Base-by-base conservation (phyloP, 805 yeast species). In the Teunomyces barrocoloradensis region DNA sequence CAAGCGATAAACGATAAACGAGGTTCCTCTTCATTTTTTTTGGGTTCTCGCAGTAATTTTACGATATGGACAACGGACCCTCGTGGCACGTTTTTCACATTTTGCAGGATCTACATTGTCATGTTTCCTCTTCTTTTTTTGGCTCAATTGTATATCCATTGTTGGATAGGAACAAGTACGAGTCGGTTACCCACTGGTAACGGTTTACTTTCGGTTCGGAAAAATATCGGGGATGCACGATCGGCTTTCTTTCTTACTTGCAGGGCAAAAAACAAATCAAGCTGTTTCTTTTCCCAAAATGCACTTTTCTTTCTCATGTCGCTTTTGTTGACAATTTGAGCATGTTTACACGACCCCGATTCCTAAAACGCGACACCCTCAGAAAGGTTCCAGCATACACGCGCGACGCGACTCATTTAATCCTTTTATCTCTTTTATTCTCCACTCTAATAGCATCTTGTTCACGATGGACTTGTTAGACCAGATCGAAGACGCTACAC, bases 391-490 rank as follows among this genome's bases (percentile, higher is more conserved):
- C 27, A 32, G 18, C 18, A 9, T 32, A 13, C 10, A 32, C 34
- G 18, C 40, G 40, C 40, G 40, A 37, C 40, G 40, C 40, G 40
- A 21, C 15, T 20, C 13, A 20, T 21, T 21, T 11, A 12, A n/a
- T 12, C 29, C 17, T 23, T 20, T 37, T 29, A 13, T 12, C 42
- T 13, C 30, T 12, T 27, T 13, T 23, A 25, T 25, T 25, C 27
- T 25, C 6, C 27, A 7, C 11, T 23, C 7, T 15, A 37, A 30
- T 20, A 20, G 25, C 20, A 18, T 23, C 15, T 9, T 7, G 29
- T 11, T 20, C 21, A 37, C 29, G 36, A 51, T 51, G 54, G 54
- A 51, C 40, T 48, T 51, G 35, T 37, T 51, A 12, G 50, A 51
- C 28, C 43, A 43, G 15, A 40, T 51, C 17, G 54, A 51, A 25